A percentile compares a stretch with the other conserved stretches of the same genome.
Evolutionary conservation across 2,329 filamentous ascomycete genomes (phyloP).

Genomic region (Penicillium vulpinum): DNA sequence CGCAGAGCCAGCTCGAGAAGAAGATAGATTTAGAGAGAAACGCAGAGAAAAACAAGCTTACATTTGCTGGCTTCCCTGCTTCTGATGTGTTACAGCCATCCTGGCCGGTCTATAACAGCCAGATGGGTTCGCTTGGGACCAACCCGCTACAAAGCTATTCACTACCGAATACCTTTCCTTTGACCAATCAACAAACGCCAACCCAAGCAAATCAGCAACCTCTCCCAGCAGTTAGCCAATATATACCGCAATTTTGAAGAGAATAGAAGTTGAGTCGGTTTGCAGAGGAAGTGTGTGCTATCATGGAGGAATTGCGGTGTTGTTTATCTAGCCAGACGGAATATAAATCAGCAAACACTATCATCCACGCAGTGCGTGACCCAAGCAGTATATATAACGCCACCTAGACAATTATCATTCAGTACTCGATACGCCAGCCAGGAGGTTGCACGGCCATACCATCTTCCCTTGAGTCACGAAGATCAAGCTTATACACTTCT

Average conservation of each 20-base stretch:
- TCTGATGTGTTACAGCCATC: background rate
- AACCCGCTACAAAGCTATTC: background rate
- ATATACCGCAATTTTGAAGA: background rate
- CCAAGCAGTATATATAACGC: no score
- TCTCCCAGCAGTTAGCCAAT: background rate
- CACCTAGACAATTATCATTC: no score
- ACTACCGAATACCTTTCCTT: background rate
- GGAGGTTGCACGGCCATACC: no score
- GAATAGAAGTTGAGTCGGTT: background rate
- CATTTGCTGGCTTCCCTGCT: background rate
- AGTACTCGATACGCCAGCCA: no score
- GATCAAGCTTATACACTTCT: no score
- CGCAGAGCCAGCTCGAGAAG: no score
- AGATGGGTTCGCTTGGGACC: background rate
- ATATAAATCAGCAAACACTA: no score
- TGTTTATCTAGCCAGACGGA: background rate
- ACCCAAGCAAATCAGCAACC: background rate
- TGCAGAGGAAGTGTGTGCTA: background rate
- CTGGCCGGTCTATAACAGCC: background rate
- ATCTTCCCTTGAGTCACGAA: no score
- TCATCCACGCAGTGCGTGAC: no score
- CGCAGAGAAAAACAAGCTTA: no score
- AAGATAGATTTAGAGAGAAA: no score
- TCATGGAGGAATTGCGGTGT: background rate
- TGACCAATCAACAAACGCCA: background rate